Conservation (phyloP, 2,329 filamentous ascomycete species). For the Dactylellina haptotyla region DNA sequence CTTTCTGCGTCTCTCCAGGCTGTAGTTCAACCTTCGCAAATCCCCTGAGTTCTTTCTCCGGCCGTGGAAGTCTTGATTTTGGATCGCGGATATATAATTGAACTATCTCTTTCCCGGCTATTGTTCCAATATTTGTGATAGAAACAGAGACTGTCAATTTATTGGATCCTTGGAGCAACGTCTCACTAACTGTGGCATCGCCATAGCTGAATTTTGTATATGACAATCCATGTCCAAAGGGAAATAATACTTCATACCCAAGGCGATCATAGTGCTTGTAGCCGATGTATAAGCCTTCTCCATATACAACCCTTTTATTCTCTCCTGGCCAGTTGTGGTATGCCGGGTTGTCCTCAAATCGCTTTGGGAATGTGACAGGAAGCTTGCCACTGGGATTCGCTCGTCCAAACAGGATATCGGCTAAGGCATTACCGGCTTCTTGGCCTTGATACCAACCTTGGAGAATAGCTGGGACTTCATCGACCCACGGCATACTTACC, state of each 20-base stretch:
- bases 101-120: conserved; percentile 73
- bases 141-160: conserved; percentile 69
- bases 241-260: conserved; percentile 70
- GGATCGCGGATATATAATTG: conserved; percentile 73
- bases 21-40: conserved; percentile 73
- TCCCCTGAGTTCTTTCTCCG: conserved; percentile 72
- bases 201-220: conserved; percentile 73
- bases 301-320: conserved; percentile 74
- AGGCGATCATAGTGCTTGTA: conserved; percentile 78
- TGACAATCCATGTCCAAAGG: conserved; percentile 74
- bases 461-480: conserved; percentile 72
- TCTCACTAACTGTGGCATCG: conserved; percentile 66
- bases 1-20: conserved; percentile 65
- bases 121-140: conserved; percentile 68
- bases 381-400: conserved; percentile 76
- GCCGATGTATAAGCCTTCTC: conserved; percentile 77
- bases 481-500: conserved; percentile 76
- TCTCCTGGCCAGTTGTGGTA: conserved; percentile 79
- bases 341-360: conserved; percentile 73
- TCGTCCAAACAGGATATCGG: conserved; percentile 72
- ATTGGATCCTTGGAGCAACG: conserved; percentile 66
- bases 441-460: conserved; percentile 79
- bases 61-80: conserved; percentile 71
- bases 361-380: conserved; percentile 74
- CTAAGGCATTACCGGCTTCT: conserved; percentile 75